These are phyloP conservation scores for Umbelopsis sp. DNA, from an alignment of 371 early-diverging fungal genomes.

Conservation along the genomic window DNA sequence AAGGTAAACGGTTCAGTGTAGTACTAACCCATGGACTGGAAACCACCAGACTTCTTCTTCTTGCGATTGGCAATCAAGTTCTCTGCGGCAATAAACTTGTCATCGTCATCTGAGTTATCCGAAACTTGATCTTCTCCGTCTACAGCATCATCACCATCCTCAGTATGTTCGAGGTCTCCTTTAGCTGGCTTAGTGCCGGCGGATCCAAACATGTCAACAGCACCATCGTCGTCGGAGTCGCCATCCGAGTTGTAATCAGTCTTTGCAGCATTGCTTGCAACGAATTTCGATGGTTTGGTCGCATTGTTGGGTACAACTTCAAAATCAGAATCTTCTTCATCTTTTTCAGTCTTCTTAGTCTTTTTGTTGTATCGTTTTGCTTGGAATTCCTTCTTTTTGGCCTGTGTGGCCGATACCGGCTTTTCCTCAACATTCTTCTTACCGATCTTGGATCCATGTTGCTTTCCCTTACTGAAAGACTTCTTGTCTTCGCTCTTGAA, in stretches of 20 bases:
- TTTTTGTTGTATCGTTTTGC: conserved; percentile 43
- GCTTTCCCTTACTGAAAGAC: conserved; percentile 5
- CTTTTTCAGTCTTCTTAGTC: conserved; percentile 17
- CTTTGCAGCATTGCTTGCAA: not conserved
- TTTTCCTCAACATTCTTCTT: conserved; percentile 23
- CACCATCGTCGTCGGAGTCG: conserved; percentile 21
- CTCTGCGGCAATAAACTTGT: conserved; percentile 53
- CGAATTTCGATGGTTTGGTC: not conserved
- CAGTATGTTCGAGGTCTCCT: conserved; percentile 33
- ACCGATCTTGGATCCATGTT: conserved; percentile 1
- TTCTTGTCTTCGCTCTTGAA: conserved; percentile 12
- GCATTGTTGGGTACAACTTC: conserved; percentile 30
- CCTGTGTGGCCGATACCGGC: conserved; percentile 31
- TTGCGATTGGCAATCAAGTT: conserved; percentile 77
- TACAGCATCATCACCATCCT: conserved; percentile 27
- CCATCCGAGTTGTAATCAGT: not conserved
- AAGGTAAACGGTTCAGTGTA: not conserved
- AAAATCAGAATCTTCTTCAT: conserved; percentile 39
- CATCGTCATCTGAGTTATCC: conserved; percentile 44
- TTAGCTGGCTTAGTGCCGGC: conserved; percentile 23
- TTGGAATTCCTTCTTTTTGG: conserved; percentile 40
- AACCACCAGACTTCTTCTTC: conserved; percentile 93
- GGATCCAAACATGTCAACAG: conserved; percentile 48
- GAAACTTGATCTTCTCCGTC: conserved; percentile 22
- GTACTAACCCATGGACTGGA: conserved; percentile 92